phyloP scores from a whole-genome alignment of 345 rosid genomes.

The Eucalyptus erythrocorys region DNA sequence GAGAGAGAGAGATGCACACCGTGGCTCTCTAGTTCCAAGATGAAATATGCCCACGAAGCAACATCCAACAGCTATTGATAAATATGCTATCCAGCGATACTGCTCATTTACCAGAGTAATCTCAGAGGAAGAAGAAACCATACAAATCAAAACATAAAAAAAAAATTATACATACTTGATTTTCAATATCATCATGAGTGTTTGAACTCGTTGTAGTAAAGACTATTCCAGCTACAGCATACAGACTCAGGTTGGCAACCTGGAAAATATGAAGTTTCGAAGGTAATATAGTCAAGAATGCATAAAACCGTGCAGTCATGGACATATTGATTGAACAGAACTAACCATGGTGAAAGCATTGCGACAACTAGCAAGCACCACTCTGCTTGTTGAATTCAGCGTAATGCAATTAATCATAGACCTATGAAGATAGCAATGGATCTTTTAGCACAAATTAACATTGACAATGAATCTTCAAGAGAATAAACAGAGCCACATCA shows the following conservation, averaged over 20 bases:
- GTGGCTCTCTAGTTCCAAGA: slow-evolving; percentile 78
- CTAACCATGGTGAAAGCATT: slow-evolving; percentile 94
- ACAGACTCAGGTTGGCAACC: slow-evolving; percentile 92
- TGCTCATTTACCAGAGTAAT: slow-evolving; percentile 16
- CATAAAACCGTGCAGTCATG: not conserved
- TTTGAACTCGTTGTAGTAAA: slow-evolving; percentile 32
- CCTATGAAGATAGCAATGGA: slow-evolving; percentile 14
- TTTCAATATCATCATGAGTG: slow-evolving; percentile 55
- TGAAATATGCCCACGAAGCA: slow-evolving; percentile 71
- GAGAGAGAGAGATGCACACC: slow-evolving; percentile 28
- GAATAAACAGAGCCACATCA: not conserved
- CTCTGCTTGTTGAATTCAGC: slow-evolving; percentile 79
- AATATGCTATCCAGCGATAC: slow-evolving; percentile 95
- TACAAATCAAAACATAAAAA: not conserved
- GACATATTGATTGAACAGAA: not conserved
- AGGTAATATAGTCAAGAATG: not conserved
- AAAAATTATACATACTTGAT: slow-evolving; percentile 38
- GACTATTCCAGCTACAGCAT: slow-evolving; percentile 65
- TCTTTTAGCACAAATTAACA: not conserved
- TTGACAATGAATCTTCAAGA: slow-evolving; percentile 72
- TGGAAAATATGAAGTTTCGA: slow-evolving; percentile 1
- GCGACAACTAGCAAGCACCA: slow-evolving; percentile 78
- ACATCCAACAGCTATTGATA: slow-evolving; percentile 66
- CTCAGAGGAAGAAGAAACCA: not conserved
- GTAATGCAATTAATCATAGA: slow-evolving; percentile 93